Evolutionary conservation across 1,284 basidiomycete genomes (phyloP), one percentile per base, ranked within the genome.

Genomic region (Trichosporon faecale): DNA sequence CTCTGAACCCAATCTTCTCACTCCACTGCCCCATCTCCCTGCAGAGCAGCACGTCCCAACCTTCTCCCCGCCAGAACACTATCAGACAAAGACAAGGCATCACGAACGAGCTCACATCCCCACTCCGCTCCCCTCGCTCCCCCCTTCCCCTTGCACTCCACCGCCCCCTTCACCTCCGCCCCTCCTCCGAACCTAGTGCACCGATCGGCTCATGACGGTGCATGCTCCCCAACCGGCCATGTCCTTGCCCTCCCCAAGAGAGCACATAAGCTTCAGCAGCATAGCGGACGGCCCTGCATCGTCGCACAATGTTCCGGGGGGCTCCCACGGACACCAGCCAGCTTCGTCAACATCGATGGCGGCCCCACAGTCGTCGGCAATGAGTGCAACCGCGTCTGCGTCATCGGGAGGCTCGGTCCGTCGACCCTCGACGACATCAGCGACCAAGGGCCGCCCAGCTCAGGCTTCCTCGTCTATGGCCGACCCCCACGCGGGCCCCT

Each of bases 241-340:
- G 57, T 61, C 57, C 29, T 16, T 61, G 57, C 57, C 57, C 57
- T 61, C 57, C 1, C 57, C 57, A 33, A 61, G 57, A 61, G 57
- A 61, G 57, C 57, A 31, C 57, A 61, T 61, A 61, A 61, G 57
- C 57, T 31, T 61, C 57, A 61, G 57, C 29, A 61, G 57, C 57
- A 61, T 61, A 33, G 29, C 57, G 57, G 57, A 61, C 57, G 29
- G 29, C 57, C 27, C 57, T 23, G 57, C 57, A 29, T 61, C 57
- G 27, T 31, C 57, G 57, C 29, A 61, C 29, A 61, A 61, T 61
- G 57, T 31, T 18, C 29, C 27, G 57, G 18, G 27, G 29, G 57
- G 57, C 14, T n/a, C 27, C 12, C 57, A 31, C 29, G 27, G 27
- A n/a, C 57, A 18, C 29, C 14, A 31, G 7, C 29, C 57, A 9